Percentiles rank a stretch among this genome's conserved stretches.
Conservation (phyloP, 2,329 filamentous ascomycete species). For the Lasiodiplodia gonubiensis region DNA sequence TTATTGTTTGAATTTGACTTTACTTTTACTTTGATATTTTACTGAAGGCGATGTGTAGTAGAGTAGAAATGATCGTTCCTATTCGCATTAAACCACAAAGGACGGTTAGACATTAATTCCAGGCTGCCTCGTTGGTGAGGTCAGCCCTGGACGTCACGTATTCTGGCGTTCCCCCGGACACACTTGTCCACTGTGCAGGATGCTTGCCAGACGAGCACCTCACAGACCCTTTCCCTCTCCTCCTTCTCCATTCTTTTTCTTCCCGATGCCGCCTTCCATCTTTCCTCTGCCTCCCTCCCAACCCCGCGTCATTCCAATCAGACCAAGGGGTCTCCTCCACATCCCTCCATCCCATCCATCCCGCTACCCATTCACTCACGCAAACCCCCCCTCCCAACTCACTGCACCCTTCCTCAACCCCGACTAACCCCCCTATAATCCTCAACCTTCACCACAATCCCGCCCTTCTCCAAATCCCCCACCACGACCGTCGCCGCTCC, state of each 20-base stretch:
- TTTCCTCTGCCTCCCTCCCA: background rate
- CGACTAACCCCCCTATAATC: slow-evolving; percentile 9
- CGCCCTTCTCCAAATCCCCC: slow-evolving; percentile 7
- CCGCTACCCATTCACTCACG: too few relatives aligned
- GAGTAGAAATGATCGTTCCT: background rate
- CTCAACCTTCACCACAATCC: background rate
- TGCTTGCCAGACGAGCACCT: background rate
- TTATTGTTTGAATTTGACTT: too few relatives aligned
- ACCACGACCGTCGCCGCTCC: background rate
- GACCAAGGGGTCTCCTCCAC: background rate
- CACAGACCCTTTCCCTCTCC: background rate
- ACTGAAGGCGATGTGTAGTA: background rate
- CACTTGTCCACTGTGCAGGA: background rate
- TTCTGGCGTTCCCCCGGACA: background rate
- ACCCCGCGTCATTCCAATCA: too few relatives aligned
- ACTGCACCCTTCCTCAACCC: background rate
- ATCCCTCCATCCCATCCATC: background rate
- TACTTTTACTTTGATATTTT: too few relatives aligned
- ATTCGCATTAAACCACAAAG: slow-evolving; percentile 3
- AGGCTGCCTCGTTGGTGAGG: background rate
- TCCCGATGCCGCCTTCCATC: background rate
- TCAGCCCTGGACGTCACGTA: background rate
- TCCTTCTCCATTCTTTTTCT: background rate
- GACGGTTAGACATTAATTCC: slow-evolving; percentile 15
- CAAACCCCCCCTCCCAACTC: background rate